phyloP scores from a whole-genome alignment of 345 rosid genomes.

The Populus nigra region DNA sequence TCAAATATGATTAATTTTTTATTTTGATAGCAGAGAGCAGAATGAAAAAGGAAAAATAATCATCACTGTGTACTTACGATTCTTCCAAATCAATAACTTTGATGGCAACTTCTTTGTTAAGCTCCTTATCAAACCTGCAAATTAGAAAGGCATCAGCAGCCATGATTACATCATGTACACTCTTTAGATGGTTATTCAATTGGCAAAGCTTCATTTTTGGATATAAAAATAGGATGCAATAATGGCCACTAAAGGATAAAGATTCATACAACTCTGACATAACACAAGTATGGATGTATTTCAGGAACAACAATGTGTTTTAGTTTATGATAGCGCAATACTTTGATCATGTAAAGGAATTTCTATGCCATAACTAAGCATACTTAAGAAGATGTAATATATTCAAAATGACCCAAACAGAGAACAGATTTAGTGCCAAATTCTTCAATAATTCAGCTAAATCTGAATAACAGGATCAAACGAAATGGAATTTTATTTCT shows the following conservation, averaged over 20 bases:
- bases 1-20: too few relatives aligned
- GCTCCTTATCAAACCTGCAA: constrained; percentile 90
- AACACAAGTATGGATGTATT: not conserved
- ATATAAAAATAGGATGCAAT: not conserved
- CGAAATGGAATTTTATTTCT: not conserved
- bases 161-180: constrained; percentile 7
- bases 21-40: not conserved
- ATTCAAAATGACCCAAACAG: not conserved
- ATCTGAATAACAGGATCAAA: not conserved
- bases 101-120: constrained; percentile 95
- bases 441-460: not conserved
- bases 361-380: not conserved
- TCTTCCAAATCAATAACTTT: constrained; percentile 99
- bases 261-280: not conserved
- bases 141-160: constrained; percentile 27
- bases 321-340: not conserved
- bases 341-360: not conserved
- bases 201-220: not conserved
- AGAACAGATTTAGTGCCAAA: not conserved
- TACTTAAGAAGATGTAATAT: not conserved
- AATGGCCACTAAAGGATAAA: not conserved
- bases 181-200: not conserved
- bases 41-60: not conserved
- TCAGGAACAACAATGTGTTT: not conserved
- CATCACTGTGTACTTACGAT: constrained; percentile 62